phyloP scores from a whole-genome alignment of 768 basidiomycete species.

The Lactarius hatsudake region DNA sequence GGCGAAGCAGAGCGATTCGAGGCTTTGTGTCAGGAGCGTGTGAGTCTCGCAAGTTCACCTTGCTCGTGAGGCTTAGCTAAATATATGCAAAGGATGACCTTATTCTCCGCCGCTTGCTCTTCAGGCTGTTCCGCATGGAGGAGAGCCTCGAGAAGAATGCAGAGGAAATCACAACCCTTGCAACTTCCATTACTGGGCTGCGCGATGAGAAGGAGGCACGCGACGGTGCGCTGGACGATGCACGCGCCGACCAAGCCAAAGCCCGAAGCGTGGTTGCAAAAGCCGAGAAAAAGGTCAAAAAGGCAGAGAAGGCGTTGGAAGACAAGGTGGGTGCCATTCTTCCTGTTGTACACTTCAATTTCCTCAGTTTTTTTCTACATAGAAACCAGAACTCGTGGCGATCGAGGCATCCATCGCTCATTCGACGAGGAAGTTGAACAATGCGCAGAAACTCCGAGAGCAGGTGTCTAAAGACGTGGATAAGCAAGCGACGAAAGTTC shows the following conservation, averaged over 20 bases:
- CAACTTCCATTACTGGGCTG: constrained; percentile 64
- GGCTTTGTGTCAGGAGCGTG: constrained; percentile 67
- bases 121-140: constrained; percentile 89
- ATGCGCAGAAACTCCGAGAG: constrained; percentile 60
- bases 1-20: constrained; percentile 89
- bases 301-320: constrained; percentile 85
- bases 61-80: constrained; percentile 3
- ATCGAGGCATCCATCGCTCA: constrained; percentile 89
- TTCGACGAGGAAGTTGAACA: constrained; percentile 71
- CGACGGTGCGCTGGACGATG: constrained; percentile 68
- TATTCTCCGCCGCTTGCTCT: constrained; percentile 77
- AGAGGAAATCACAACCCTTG: constrained; percentile 66
- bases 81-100: constrained; percentile 61
- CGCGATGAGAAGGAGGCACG: constrained; percentile 66
- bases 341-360: neutral
- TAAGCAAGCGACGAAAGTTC: constrained; percentile 51
- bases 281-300: constrained; percentile 86
- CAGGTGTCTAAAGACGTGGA: constrained; percentile 61
- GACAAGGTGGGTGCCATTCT: constrained; percentile 59
- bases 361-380: neutral
- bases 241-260: constrained; percentile 77
- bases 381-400: constrained; percentile 84
- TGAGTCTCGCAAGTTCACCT: constrained; percentile 37
- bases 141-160: constrained; percentile 73
- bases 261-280: constrained; percentile 72